Evolutionary conservation across 2,329 filamentous ascomycete genomes (phyloP).

Genomic region (Myriosclerotinia scirpicola): DNA sequence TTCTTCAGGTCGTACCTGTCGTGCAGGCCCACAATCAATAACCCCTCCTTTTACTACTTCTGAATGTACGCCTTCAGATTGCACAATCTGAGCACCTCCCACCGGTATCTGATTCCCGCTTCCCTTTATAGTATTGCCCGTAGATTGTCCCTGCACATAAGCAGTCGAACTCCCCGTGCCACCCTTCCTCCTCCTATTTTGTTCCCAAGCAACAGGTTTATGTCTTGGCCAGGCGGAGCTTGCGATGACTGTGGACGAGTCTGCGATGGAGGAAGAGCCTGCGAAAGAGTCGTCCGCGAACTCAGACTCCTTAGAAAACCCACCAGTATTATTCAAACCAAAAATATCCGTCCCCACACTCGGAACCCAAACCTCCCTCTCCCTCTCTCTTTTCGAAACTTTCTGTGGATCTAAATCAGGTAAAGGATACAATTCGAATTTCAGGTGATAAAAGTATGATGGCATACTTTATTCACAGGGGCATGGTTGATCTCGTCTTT

Average conservation of each 20-base stretch:
- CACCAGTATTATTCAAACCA: conserved; percentile 11
- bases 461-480: conserved; percentile 30
- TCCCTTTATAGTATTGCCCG: conserved; percentile 1
- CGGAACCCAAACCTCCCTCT: conserved; percentile 51
- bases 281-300: no score
- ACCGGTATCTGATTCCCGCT: neutral
- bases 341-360: conserved; percentile 49
- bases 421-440: conserved; percentile 59
- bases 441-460: conserved; percentile 64
- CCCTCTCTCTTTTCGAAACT: conserved; percentile 19
- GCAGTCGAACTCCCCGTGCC: neutral
- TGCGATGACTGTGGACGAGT: neutral
- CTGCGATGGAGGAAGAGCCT: no score
- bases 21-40: conserved; percentile 42
- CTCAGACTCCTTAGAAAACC: neutral
- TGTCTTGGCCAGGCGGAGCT: conserved; percentile 32
- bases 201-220: conserved; percentile 19
- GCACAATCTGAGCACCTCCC: neutral
- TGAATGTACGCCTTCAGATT: no score
- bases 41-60: conserved; percentile 18
- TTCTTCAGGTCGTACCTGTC: conserved; percentile 8
- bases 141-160: conserved; percentile 26
- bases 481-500: conserved; percentile 7
- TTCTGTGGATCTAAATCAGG: conserved; percentile 26
- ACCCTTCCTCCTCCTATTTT: neutral